Base-by-base conservation (phyloP, 345 rosid genomes). In the Aquilaria sinensis region DNA sequence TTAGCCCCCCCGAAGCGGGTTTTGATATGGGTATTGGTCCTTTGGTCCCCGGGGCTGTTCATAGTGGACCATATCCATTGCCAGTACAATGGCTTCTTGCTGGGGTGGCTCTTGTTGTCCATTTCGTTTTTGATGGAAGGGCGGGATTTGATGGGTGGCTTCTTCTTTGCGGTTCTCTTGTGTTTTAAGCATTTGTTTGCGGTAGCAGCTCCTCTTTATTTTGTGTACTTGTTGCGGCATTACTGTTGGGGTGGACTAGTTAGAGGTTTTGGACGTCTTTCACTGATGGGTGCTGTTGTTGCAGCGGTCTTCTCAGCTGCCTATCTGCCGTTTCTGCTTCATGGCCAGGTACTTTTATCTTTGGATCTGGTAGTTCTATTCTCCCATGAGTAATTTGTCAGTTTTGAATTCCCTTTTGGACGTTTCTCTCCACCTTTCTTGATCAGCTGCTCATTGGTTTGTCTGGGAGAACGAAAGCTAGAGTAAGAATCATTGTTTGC, bases 131-230 rank as follows among this genome's bases (percentile, higher is more conserved):
- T 94, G 64, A 79, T 74, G 57, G 89, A 90, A 54, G 91, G 91
- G 66, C 83, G 81, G 74, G 96, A 94, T 80, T 61, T 90, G 68
- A 59, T 83, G 61, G 97, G 99, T 59, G 99, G 96, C 10, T 83
- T 88, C 55, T 23, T 85, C 4, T 94, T 94, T 56, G 88, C 93
- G 0, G 78, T 84, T 47, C 71, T 94, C 58, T 67, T 94, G 56
- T 94, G 99, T 57, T 94, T 94, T 50, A 94, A 94, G 75, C 97
- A 94, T 66, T 79, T 94, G 80, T 94, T 88, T 70, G 97, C 97
- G 0, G 92, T 90, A 9, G 96, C 97, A 51, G 99, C 93, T 13
- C 99, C 97, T 30, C 82, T 90, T 70, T 94, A 86, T 80, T 90
- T 90, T 58, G 87, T 90, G 10, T 94, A 90, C 72, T 67, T 94